Evolutionary conservation across 2,329 filamentous ascomycete genomes (phyloP), one percentile per base, ranked within the genome.

Genomic region (Colletotrichum euphorbiae): DNA sequence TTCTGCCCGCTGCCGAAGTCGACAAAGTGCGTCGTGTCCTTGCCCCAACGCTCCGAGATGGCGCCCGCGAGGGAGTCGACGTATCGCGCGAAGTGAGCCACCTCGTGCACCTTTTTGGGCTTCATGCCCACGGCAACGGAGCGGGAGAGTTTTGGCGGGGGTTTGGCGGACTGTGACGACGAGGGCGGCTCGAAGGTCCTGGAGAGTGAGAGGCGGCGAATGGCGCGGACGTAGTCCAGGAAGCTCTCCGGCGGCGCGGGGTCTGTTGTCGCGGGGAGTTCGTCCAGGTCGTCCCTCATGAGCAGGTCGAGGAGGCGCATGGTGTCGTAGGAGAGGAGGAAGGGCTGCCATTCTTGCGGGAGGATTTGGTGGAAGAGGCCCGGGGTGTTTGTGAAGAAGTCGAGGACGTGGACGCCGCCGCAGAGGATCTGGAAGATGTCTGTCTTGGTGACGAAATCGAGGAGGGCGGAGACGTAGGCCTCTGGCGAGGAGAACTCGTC

Each of bases 1-100:
- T 98, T 98, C 78, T 98, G 95, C 0, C 96, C 96, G 60, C 94
- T 97, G 31, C 96, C 96, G 78, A 98, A 97, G 80, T 99, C 96
- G 55, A 98, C 91, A 67, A 97, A 89, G 80, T 98, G 94, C 0
- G 93, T 93, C 69, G 98, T 90, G 13, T 84, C 80, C 54, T 83
- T 79, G 0, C 83, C 81, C 46, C 90, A 85, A 1, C 87, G 81
- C 2, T 82, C 76, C 3, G 87, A 84, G 24, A 97, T 85, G 31
- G 87, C 84, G 61, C 80, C 79, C 0, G 87, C 84, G 9, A 91
- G 80, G 3, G 80, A 75, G 56, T 93, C 87, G 59, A 98, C 88
- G 74, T 95, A 98, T 70, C 87, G 87, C n/a, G 95, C 92, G 75
- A 98, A 98, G 75, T 96, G 90, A 68, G 90, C 87, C 36, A 98